These are phyloP conservation scores for Lathyrus tuberosus DNA, from an alignment of 306 rosid species.

Conservation along the genomic window DNA sequence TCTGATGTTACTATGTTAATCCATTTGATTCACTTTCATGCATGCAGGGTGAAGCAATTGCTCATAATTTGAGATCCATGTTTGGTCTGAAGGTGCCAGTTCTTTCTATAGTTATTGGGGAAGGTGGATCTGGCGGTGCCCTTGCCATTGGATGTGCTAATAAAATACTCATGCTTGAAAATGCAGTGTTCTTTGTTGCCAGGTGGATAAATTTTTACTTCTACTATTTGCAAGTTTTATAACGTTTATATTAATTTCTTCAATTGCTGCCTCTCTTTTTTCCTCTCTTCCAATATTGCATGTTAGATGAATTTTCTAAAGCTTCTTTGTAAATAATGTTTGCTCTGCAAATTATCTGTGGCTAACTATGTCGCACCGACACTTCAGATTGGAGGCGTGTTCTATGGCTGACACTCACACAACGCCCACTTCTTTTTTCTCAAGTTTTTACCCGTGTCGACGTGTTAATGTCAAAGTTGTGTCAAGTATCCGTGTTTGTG, in stretches of 20 bases:
- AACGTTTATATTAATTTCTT: constrained; percentile 17
- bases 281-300: constrained; percentile 3
- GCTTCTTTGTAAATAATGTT: constrained; percentile 28
- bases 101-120: constrained; percentile 89
- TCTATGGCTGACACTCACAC: background rate
- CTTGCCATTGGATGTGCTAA: constrained; percentile 98
- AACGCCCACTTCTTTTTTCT: background rate
- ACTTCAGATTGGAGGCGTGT: too few relatives aligned
- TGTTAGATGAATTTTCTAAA: constrained; percentile 36
- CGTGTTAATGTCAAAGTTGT: background rate
- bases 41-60: constrained; percentile 98
- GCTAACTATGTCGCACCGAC: background rate
- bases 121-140: constrained; percentile 99
- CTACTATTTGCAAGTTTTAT: constrained; percentile 25
- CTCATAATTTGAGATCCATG: constrained; percentile 88
- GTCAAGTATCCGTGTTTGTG: background rate
- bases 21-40: constrained; percentile 40
- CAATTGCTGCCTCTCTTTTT: constrained; percentile 5
- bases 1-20: constrained; percentile 34
- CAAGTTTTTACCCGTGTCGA: background rate
- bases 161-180: constrained; percentile 94
- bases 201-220: constrained; percentile 57
- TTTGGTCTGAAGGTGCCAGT: constrained; percentile 94
- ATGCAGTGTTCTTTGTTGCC: constrained; percentile 97
- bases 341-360: constrained; percentile 10